Evolutionary conservation across 768 basidiomycete species (phyloP), one percentile per base, ranked within the genome.

Genomic region (Phanerochaete sordida): DNA sequence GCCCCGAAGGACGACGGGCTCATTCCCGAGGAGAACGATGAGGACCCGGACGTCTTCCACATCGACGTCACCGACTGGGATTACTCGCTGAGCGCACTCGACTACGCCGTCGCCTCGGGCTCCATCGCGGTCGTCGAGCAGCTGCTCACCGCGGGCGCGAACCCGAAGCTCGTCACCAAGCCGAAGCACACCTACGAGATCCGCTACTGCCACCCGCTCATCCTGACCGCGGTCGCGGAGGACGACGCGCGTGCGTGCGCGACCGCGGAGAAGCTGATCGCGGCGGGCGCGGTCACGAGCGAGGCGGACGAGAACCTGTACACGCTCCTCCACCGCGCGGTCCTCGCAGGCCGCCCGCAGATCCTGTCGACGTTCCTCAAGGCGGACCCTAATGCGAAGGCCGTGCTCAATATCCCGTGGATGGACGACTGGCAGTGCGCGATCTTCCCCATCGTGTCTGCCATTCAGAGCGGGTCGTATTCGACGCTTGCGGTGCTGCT

Each of bases 61-160:
- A 65, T 85, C 61, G 75, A 84, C 47, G 72, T 74, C 1, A 56
- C 75, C 0, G 85, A 86, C 66, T 88, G 85, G 85, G 85, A 86
- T 66, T 77, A 81, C 57, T 75, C 76, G 3, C 79, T 83, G 60
- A 77, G 80, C 1, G 77, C 86, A 1, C 73, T 86, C 27, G 72
- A 72, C 27, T 82, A 82, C 64, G 84, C 80, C 2, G 76, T 82
- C 45, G 66, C 84, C 4, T 81, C 73, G 24, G 81, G 76, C 1
- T 80, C 81, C 1, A 58, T 78, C 1, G 66, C 69, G 1, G 75
- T 78, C 28, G 68, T 86, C 2, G 80, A 84, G 11, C 70, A 70
- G 1, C 77, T 86, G 15, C 65, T 86, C 47, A 69, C 66, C 6
- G 77, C 73, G 0, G 83, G 81, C 1, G 81, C 84, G 0, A 79